Base-by-base conservation (phyloP, 164 flowering plant genomes). In the Sextonia rubra region DNA sequence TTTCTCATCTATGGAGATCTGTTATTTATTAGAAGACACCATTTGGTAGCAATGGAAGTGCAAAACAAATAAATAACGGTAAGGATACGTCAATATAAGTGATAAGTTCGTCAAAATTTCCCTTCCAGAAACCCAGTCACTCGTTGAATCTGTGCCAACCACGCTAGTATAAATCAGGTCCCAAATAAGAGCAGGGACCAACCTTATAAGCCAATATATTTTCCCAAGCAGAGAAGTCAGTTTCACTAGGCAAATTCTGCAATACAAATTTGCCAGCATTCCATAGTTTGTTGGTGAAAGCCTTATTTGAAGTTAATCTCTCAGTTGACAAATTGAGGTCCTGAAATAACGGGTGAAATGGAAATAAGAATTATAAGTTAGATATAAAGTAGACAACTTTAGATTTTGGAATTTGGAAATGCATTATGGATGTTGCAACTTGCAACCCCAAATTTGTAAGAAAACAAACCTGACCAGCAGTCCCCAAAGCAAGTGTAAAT, bases 251-350 rank as follows among this genome's bases (percentile, higher is more conserved):
- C 82, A 94, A 77, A 82, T 90, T 92, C 78, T 91, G 97, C 85
- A 94, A 75, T 69, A 94, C 77, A 77, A 94, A 94, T 80, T 94
- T 94, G 63, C 99, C 99, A 78, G 97, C 99, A 86, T 94, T 94
- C 97, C 99, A 94, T 58, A 94, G 68, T 79, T 94, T 94, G 82
- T 94, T 94, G 65, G 95, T 91, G 86, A 94, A 94, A 52, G 97
- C 97, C 83, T 94, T 94, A 79, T 91, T 94, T n/a, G 99, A 83
- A 69, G 87, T 80, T 86, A 94, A 81, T 78, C 97, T 89, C 80
- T 94, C 99, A 37, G 77, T 83, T 69, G 97, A 92, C 75, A 94
- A 82, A 81, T 91, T 94, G 70, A 94, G 95, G 83, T 94, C 99
- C 99, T 94, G 88, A 66, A 56, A 75, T 65, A 64, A 73, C 49